Evolutionary conservation across 208 protist species (phyloP), one percentile per base, ranked within the genome.

Genomic region (Trypanosoma scelopori): DNA sequence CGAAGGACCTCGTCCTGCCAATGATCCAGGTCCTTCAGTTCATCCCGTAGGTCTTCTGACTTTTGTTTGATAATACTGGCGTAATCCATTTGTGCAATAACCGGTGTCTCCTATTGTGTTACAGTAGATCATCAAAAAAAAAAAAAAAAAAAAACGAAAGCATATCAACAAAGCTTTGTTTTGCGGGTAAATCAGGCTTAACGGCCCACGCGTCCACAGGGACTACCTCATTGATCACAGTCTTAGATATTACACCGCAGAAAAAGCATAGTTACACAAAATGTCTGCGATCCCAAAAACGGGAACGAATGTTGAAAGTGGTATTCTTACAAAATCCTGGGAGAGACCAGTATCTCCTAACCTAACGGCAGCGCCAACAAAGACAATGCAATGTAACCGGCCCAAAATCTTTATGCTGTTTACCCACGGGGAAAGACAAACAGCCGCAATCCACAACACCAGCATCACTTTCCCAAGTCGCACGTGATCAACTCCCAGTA

Each of bases 11-110:
- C 69, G 11, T 92, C 79, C 58, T 95, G 81, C 90, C 89, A 95
- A 64, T 79, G 60, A 51, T 89, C 78, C 30, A 94, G 67, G 12
- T 92, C 85, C 52, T 89, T 94, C 43, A 94, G 68, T 75, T 93
- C 89, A 42, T 95, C 85, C 5, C 85, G 72, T n/a, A 94, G 71
- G 69, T 97, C 89, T 23, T 95, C 88, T 1, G 87, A 81, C 71
- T 94, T 87, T 57, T 91, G 87, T 55, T 78, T 79, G 58, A 97
- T 93, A 28, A 79, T 71, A 46, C 84, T 75, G 18, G 60, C 69
- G 41, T 73, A 58, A 62, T 78, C 65, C 71, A 74, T 72, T 64
- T 16, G 39, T 64, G 22, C 30, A 48, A n/a, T 16, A 41, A 30
- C 15, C 51, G 5, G 16, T 57, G 27, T 57, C 20, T n/a, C 49